phyloP scores from a whole-genome alignment of 108 stramenopile genomes.

The Licmophora abbreviata region DNA sequence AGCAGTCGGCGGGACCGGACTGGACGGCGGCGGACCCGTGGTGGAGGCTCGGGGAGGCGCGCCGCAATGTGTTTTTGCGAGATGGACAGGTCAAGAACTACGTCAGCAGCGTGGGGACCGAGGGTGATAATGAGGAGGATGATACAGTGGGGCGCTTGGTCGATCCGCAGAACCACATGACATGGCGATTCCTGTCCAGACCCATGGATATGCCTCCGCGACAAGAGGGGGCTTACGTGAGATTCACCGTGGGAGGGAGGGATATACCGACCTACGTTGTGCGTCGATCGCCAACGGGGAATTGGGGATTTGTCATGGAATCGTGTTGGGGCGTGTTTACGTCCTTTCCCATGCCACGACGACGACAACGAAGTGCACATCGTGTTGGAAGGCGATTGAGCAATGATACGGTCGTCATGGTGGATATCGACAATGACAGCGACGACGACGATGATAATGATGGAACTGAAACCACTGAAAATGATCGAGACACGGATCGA shows the following conservation, averaged over 20 bases:
- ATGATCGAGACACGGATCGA: slow-evolving; percentile 9
- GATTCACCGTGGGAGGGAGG: slow-evolving; percentile 59
- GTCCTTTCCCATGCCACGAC: slow-evolving; percentile 38
- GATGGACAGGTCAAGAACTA: slow-evolving; percentile 43
- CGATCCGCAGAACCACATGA: slow-evolving; percentile 18
- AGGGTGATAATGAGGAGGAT: background rate
- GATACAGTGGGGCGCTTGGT: background rate
- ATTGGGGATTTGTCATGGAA: slow-evolving; percentile 82
- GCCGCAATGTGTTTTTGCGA: slow-evolving; percentile 69
- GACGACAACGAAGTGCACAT: background rate
- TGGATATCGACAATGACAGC: background rate
- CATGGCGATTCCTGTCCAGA: slow-evolving; percentile 55
- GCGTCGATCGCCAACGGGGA: slow-evolving; percentile 52
- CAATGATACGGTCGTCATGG: background rate
- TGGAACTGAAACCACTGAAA: slow-evolving; percentile 9
- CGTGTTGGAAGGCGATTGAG: background rate
- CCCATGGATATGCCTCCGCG: slow-evolving; percentile 60
- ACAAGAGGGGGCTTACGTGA: slow-evolving; percentile 61
- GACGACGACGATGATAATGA: slow-evolving; percentile 27
- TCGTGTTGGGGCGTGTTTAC: slow-evolving; percentile 73
- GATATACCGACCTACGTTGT: slow-evolving; percentile 76
- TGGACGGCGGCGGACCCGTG: slow-evolving; percentile 69
- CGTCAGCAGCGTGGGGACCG: too few species aligned
- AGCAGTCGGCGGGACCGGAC: slow-evolving; percentile 64
- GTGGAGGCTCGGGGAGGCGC: slow-evolving; percentile 41